These are phyloP conservation scores for Alternaria brassicae DNA, from an alignment of 2,329 filamentous ascomycete species.

Conservation along the genomic window DNA sequence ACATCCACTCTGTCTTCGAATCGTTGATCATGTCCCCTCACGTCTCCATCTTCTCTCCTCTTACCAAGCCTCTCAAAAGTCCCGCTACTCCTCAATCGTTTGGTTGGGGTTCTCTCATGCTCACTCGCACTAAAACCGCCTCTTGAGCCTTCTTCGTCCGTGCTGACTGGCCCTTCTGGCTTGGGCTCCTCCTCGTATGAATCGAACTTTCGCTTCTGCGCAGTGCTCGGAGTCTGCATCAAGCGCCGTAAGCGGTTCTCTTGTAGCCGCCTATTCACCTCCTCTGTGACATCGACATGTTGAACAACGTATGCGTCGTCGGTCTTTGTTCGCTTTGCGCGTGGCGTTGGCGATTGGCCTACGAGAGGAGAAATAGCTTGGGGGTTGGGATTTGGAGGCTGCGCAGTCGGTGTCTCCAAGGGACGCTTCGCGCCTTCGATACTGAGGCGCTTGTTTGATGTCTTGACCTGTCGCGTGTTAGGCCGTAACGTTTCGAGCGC, in stretches of 20 bases:
- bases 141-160: slow-evolving; percentile 21
- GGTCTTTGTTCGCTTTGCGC: slow-evolving; percentile 18
- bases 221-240: slow-evolving; percentile 42
- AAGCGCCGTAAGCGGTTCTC: slow-evolving; percentile 41
- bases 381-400: slow-evolving; percentile 14
- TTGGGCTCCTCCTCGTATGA: slow-evolving; percentile 32
- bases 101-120: slow-evolving; percentile 30
- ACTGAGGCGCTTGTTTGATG: slow-evolving; percentile 39
- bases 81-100: slow-evolving; percentile 37
- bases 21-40: slow-evolving; percentile 8
- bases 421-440: slow-evolving; percentile 31
- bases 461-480: slow-evolving; percentile 23
- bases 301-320: slow-evolving; percentile 31
- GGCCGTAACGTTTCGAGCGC: neutral
- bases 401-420: slow-evolving; percentile 5
- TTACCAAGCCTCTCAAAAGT: slow-evolving; percentile 33
- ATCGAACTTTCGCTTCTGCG: slow-evolving; percentile 46
- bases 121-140: slow-evolving; percentile 19
- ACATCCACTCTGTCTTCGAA: slow-evolving; percentile 19
- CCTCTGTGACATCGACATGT: slow-evolving; percentile 44
- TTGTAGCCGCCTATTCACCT: slow-evolving; percentile 41
- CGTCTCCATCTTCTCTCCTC: slow-evolving; percentile 23
- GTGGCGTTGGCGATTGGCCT: slow-evolving; percentile 24
- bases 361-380: slow-evolving; percentile 24
- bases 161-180: slow-evolving; percentile 25